These are phyloP conservation scores for Prunus mume DNA, from an alignment of 306 rosid genomes.

Conservation along the genomic window DNA sequence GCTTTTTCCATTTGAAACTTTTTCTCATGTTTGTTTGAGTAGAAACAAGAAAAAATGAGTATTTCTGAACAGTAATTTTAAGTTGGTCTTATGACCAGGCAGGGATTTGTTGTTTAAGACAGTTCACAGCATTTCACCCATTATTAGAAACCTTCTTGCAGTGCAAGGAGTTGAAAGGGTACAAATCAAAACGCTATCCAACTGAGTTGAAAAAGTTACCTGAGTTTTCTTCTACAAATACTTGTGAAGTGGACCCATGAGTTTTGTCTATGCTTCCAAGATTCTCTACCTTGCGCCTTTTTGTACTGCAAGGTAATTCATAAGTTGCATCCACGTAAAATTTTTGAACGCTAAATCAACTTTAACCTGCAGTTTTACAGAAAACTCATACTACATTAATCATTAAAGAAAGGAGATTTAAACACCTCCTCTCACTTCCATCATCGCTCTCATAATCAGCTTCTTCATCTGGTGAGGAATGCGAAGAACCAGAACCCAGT, in stretches of 20 bases:
- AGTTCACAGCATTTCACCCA: neutral
- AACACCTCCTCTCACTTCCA: neutral
- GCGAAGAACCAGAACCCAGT: neutral
- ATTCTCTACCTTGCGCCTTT: conserved; percentile 15
- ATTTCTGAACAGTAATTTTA: neutral
- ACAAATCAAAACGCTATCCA: neutral
- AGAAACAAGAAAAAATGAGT: neutral
- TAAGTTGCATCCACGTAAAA: neutral
- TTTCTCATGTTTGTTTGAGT: neutral
- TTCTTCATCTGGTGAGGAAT: neutral
- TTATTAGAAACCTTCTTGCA: neutral
- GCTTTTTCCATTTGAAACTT: too few species aligned
- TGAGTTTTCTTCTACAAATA: neutral
- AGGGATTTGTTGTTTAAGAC: neutral
- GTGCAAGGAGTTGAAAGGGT: neutral
- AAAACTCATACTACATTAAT: neutral
- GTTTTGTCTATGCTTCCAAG: neutral
- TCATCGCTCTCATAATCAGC: neutral
- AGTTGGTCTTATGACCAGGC: too few species aligned
- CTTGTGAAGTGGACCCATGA: neutral
- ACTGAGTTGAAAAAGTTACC: neutral
- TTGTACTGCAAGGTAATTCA: conserved; percentile 9
- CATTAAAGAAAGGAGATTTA: neutral
- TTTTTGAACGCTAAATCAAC: neutral
- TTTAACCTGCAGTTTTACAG: neutral